Base-by-base conservation (phyloP, 1,284 basidiomycete species). In the Ustilago cynodontis region DNA sequence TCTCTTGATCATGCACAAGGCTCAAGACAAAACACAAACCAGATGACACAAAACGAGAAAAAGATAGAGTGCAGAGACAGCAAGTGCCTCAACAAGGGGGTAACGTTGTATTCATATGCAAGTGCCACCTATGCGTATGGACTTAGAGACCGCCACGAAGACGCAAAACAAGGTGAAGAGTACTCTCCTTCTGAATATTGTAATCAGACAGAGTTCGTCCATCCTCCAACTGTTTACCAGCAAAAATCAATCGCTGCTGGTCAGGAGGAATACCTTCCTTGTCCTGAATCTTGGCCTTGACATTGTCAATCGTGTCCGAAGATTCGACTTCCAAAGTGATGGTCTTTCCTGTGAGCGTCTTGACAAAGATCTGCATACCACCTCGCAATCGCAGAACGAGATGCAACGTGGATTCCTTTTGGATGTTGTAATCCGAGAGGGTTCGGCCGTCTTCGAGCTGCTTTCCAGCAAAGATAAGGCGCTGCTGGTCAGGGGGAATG, bases 251-350 rank as follows among this genome's bases (percentile, higher is more conserved):
- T 26, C 87, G 86, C 82, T 88, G 87, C 78, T 88, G 87, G 77
- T 87, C 87, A 28, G 87, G 87, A 9, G 87, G 87, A 59, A 84
- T 86, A 59, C 83, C 85, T 55, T 85, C 84, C 69, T 85, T 83
- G 70, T 85, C 83, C 66, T 84, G 82, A 64, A 86, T 43, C 86
- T 83, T 83, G 45, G 77, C 79, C 70, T 83, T 89, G 86, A 90
- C 89, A 81, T 89, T 89, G 88, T 90, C 89, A 86, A 90, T 90
- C 67, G 89, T 90, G 87, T 90, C 89, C 10, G 70, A 77, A 1
- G 83, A 85, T 76, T 85, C 84, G 49, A 85, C 83, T 55, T 85
- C 83, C 14, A 85, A 67, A 2, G 84, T 28, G 88, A 91, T 13
- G 91, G 83, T 85, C 72, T 83, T 82, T 39, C 80, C 82, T 1